phyloP scores from a whole-genome alignment of 352 stramenopile genomes.

The Globisporangium rhizosaccharum region DNA sequence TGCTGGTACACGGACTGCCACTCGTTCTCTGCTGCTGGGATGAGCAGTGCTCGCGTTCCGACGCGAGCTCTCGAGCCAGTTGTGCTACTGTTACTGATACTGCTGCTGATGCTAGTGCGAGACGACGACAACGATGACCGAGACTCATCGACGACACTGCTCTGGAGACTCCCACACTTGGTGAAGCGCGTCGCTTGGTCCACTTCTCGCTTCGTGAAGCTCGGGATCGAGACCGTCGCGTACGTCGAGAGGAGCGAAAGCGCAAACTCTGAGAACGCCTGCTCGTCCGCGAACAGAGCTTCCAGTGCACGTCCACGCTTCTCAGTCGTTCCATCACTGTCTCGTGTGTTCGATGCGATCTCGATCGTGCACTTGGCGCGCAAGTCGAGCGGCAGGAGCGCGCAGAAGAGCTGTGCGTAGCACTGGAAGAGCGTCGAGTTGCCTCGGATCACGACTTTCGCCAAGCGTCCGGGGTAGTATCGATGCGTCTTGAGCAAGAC shows the following conservation, averaged over 20 bases:
- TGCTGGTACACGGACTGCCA: conserved; percentile 13
- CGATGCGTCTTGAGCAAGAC: conserved; percentile 19
- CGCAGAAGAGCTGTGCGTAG: conserved; percentile 12
- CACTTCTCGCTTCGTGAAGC: conserved; percentile 28
- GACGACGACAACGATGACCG: background rate
- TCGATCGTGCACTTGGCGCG: conserved; percentile 6
- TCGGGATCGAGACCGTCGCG: conserved; percentile 22
- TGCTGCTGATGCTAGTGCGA: background rate
- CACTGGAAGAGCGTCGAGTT: conserved; percentile 7
- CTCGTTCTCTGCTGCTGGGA: conserved; percentile 8
- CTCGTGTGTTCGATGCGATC: background rate
- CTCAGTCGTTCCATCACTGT: too few relatives aligned
- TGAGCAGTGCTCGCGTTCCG: conserved; percentile 12
- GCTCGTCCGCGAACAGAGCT: conserved; percentile 15
- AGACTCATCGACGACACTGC: background rate
- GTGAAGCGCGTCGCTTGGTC: conserved; percentile 28
- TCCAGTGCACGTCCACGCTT: background rate
- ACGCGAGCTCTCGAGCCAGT: conserved; percentile 1
- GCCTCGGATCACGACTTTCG: conserved; percentile 16
- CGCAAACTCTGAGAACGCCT: conserved; percentile 23
- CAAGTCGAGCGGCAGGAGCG: conserved; percentile 13
- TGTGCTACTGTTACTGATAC: background rate
- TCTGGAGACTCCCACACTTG: conserved; percentile 18
- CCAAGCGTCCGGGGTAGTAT: conserved; percentile 24
- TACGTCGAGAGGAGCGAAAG: conserved; percentile 20